Base-by-base conservation (phyloP, 495 filamentous ascomycete species). In the Penicillium nucicola region DNA sequence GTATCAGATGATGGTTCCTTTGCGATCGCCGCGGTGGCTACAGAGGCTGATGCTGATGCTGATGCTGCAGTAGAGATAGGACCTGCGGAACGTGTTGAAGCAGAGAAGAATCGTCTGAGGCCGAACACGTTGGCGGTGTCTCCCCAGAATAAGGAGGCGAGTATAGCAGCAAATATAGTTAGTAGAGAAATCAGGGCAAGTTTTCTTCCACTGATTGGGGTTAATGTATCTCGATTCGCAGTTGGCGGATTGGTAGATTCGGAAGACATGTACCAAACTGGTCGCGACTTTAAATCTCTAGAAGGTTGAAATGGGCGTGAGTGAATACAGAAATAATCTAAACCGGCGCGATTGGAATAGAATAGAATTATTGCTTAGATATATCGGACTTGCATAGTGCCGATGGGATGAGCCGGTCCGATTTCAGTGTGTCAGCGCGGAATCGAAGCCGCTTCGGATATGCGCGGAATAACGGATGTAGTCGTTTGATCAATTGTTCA, bases 41-140 rank as follows among this genome's bases (percentile, higher is more conserved):
- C 25, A 36, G 53, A 28, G 13, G 42, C 33, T 8, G 41, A 55
- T 15, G 44, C 19, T 38, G 46, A 48, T 11, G 43, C 22, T 14
- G 55, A 19, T 20, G 19, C 34, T 1, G 45, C 39, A 18, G 46
- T 42, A 12, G 45, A 45, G 22, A 38, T 11, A 32, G 36, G 22
- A 20, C 31, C 42, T 1, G 36, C 45, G 15, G 23, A 7, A 35
- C 47, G 44, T 17, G 35, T 49, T 18, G 42, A 45, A 17, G 46
- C 58, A 14, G 56, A 56, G 28, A 66, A 61, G 19, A 68, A 43
- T 3, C 62, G 67, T 32, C 57, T 56, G 5, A 74, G 36, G 10
- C 56, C 47, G 52, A 58, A 67, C 69, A 74, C 55, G 50, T 64
- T 69, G 62, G 56, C 63, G 57, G 58, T 50, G 8, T 59, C 54